These are phyloP conservation scores for Rhodotorula sp. DNA, from an alignment of 1,284 basidiomycete genomes.

Conservation along the genomic window DNA sequence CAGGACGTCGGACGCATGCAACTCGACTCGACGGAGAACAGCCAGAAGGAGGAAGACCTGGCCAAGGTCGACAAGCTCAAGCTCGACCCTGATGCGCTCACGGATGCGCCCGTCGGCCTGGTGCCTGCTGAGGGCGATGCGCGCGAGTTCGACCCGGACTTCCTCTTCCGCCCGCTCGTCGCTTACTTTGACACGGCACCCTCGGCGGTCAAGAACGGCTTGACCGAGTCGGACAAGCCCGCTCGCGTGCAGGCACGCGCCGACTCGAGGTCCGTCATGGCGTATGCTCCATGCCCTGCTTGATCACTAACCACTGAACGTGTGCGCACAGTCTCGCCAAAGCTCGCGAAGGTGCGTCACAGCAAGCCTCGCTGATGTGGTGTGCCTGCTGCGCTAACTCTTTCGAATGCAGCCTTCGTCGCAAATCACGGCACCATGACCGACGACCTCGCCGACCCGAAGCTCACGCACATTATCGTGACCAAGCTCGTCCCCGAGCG, in stretches of 20 bases:
- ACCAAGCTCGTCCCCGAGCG: conserved; percentile 54
- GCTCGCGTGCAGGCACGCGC: not conserved
- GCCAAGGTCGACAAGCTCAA: not conserved
- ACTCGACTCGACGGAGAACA: not conserved
- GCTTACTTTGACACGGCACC: conserved; percentile 82
- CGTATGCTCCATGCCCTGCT: no score
- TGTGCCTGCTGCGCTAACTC: not conserved
- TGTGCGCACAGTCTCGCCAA: conserved; percentile 59
- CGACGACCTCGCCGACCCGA: conserved; percentile 65
- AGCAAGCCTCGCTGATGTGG: not conserved
- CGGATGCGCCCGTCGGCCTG: not conserved
- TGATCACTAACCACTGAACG: not conserved
- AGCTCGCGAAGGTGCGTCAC: conserved; percentile 50
- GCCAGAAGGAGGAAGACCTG: not conserved
- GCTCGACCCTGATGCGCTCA: not conserved
- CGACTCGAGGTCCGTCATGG: conserved; percentile 16
- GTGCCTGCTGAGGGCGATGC: not conserved
- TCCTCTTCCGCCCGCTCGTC: conserved; percentile 50
- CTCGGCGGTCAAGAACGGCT: conserved; percentile 67
- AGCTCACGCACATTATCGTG: conserved; percentile 79
- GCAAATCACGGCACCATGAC: conserved; percentile 70
- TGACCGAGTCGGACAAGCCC: conserved; percentile 54
- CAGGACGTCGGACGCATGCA: not conserved
- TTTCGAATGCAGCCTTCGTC: conserved; percentile 53
- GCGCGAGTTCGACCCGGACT: conserved; percentile 10